Conservation (phyloP, 495 filamentous ascomycete species). For the Neurospora pannonica region DNA sequence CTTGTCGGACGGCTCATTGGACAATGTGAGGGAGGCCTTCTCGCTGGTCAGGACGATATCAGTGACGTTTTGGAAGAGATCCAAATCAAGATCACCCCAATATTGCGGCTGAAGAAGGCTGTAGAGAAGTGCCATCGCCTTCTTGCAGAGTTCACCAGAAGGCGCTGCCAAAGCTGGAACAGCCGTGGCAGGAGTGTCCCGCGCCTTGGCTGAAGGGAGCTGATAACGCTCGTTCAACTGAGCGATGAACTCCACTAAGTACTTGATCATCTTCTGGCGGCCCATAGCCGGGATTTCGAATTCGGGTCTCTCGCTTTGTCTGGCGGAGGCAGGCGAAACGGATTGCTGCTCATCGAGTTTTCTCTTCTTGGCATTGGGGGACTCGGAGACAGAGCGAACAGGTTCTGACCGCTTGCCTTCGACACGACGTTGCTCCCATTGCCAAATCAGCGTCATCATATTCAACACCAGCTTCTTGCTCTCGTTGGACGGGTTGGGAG, state of each 20-base stretch:
- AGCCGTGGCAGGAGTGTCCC: constrained; percentile 40
- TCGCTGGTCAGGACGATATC: constrained; percentile 70
- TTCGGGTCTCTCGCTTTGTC: constrained; percentile 50
- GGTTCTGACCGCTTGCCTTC: constrained; percentile 39
- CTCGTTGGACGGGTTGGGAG: constrained; percentile 81
- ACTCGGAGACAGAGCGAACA: constrained; percentile 47
- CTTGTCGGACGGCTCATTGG: constrained; percentile 71
- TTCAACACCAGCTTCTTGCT: constrained; percentile 86
- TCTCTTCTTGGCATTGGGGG: constrained; percentile 65
- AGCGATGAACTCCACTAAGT: constrained; percentile 88
- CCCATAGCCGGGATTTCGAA: constrained; percentile 58
- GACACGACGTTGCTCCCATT: constrained; percentile 80
- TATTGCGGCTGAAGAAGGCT: constrained; percentile 79
- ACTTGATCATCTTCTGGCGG: constrained; percentile 74
- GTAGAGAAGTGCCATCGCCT: constrained; percentile 70
- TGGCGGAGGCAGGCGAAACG: constrained; percentile 39
- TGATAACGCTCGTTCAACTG: constrained; percentile 75
- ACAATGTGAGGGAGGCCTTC: constrained; percentile 58
- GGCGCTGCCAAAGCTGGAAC: constrained; percentile 40
- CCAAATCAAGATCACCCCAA: constrained; percentile 88
- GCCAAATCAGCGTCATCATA: constrained; percentile 79
- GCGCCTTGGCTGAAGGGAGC: constrained; percentile 57
- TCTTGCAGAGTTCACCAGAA: constrained; percentile 70
- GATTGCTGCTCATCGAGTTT: constrained; percentile 51
- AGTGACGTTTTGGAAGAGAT: constrained; percentile 81